phyloP scores from a whole-genome alignment of 2,329 filamentous ascomycete genomes.

The Albophoma yamanashiensis region DNA sequence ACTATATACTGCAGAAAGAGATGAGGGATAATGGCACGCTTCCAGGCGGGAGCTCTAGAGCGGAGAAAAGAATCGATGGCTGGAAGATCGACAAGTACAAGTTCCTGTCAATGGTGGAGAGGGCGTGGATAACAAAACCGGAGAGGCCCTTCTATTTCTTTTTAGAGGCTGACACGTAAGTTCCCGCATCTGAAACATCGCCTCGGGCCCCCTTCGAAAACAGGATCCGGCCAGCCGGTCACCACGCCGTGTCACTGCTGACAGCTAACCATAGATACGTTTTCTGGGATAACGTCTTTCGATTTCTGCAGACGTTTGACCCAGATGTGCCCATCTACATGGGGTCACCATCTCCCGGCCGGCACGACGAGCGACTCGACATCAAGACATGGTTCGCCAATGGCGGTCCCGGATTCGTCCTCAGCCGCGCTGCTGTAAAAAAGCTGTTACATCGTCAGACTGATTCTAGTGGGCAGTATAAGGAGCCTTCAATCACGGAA shows the following conservation, averaged over 20 bases:
- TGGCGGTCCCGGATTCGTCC: neutral
- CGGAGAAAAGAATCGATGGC: neutral
- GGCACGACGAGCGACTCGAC: neutral
- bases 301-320: neutral
- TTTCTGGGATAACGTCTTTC: neutral
- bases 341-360: neutral
- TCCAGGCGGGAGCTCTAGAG: neutral
- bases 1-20: neutral
- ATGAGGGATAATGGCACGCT: neutral
- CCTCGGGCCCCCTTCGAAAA: neutral
- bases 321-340: neutral
- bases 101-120: slow-evolving; percentile 34
- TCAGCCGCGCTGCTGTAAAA: neutral
- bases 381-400: neutral
- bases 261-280: neutral
- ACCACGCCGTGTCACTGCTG: neutral
- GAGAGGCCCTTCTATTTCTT: slow-evolving; percentile 45
- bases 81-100: neutral
- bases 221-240: too few relatives aligned
- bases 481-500: neutral
- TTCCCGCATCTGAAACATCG: neutral
- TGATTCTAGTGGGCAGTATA: neutral
- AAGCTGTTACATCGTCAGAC: neutral
- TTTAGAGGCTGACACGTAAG: slow-evolving; percentile 44
- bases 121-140: slow-evolving; percentile 33